A percentile compares a stretch with the other conserved stretches of the same genome.
These are phyloP conservation scores for Marasmius fiardii DNA, from an alignment of 1,284 basidiomycete species.

Conservation along the genomic window DNA sequence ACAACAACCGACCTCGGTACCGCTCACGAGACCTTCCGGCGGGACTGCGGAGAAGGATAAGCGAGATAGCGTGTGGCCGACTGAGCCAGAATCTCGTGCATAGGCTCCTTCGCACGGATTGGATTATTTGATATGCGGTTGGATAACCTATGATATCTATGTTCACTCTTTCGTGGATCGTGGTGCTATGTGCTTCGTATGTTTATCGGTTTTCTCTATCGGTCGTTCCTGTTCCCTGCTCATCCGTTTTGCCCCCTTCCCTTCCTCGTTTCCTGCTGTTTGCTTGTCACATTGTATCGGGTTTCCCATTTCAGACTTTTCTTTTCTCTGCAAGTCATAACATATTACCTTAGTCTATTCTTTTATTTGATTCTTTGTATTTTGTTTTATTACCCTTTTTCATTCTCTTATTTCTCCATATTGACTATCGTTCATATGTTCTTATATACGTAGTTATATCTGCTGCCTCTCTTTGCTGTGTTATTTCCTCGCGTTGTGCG, in stretches of 20 bases:
- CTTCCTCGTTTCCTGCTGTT: conserved; percentile 3
- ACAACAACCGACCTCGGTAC: conserved; percentile 13
- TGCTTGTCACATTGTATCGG: too few species aligned
- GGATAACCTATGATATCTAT: background rate
- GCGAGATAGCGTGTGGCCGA: conserved; percentile 17
- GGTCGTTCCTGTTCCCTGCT: background rate
- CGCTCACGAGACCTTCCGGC: conserved; percentile 11
- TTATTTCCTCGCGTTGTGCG: too few species aligned
- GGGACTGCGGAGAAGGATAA: conserved; percentile 14
- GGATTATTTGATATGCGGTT: background rate
- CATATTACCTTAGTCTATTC: conserved; percentile 7
- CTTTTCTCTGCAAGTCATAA: background rate
- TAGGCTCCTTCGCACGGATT: background rate
- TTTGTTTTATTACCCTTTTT: background rate
- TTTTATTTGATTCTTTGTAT: conserved; percentile 3
- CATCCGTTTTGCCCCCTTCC: background rate
- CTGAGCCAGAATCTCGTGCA: conserved; percentile 9
- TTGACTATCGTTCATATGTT: too few species aligned
- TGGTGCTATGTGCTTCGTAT: background rate
- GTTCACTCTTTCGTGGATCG: background rate
- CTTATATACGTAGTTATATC: too few species aligned
- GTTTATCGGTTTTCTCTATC: conserved; percentile 1
- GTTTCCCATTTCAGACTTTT: too few species aligned
- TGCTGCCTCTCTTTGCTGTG: too few species aligned
- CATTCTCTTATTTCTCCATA: too few species aligned